Conservation (phyloP, 2,329 filamentous ascomycete genomes). For the Hypoxylon sp. region DNA sequence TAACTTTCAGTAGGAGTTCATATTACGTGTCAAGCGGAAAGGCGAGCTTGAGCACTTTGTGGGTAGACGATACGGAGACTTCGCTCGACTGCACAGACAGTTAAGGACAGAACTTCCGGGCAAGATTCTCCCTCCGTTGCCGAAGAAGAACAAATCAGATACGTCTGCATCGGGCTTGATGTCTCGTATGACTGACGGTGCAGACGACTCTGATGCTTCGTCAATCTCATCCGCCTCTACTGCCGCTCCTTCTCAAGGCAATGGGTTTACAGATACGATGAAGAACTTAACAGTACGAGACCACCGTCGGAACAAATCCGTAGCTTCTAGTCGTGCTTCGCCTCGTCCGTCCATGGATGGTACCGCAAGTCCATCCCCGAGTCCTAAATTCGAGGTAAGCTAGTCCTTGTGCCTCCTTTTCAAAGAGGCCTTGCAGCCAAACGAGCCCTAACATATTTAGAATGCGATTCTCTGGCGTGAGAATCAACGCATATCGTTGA, state of each 20-base stretch:
- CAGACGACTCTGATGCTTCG: constrained; percentile 77
- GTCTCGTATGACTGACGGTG: constrained; percentile 57
- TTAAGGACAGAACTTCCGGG: constrained; percentile 88
- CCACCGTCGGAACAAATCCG: constrained; percentile 51
- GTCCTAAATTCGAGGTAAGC: constrained; percentile 45
- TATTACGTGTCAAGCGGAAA: constrained; percentile 83
- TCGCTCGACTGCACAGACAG: constrained; percentile 79
- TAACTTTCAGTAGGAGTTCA: constrained; percentile 72
- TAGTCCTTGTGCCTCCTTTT: too few species aligned
- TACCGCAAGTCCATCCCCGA: constrained; percentile 45
- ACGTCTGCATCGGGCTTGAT: constrained; percentile 70
- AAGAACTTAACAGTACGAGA: constrained; percentile 56
- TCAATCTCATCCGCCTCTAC: constrained; percentile 85
- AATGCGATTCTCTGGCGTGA: constrained; percentile 79
- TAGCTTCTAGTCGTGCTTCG: constrained; percentile 47
- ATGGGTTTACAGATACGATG: constrained; percentile 46
- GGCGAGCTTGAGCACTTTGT: constrained; percentile 81
- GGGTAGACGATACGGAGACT: constrained; percentile 88
- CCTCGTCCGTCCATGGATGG: constrained; percentile 55
- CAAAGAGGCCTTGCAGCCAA: too few species aligned
- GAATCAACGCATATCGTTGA: constrained; percentile 87
- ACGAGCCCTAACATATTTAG: constrained; percentile 50
- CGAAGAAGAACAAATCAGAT: constrained; percentile 89
- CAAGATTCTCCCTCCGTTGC: constrained; percentile 84
- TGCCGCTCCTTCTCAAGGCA: constrained; percentile 48